These are phyloP conservation scores for Lagerstroemia speciosa DNA, from an alignment of 345 rosid genomes.

Conservation along the genomic window DNA sequence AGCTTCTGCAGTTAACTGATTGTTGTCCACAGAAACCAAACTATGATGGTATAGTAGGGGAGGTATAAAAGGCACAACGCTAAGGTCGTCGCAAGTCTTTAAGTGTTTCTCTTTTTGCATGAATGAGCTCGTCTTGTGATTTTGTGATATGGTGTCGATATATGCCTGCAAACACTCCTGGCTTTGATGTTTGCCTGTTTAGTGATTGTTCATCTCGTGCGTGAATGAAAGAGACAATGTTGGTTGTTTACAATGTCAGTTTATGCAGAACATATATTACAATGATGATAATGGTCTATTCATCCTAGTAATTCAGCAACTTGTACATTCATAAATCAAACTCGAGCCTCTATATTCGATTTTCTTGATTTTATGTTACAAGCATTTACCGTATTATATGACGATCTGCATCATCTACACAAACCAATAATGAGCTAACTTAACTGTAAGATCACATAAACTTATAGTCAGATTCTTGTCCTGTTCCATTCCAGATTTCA, in stretches of 20 bases:
- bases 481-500: background rate
- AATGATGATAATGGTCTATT: too few relatives aligned
- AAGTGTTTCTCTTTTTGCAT: background rate
- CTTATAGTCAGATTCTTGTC: background rate
- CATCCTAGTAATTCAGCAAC: background rate
- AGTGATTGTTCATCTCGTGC: background rate
- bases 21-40: background rate
- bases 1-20: conserved; percentile 1
- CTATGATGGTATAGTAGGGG: background rate
- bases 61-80: background rate
- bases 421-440: background rate
- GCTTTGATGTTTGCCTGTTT: background rate
- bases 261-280: too few relatives aligned
- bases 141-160: background rate
- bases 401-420: background rate
- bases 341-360: background rate
- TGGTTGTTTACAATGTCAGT: background rate
- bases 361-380: background rate
- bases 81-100: background rate
- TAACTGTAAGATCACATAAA: background rate
- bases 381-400: background rate
- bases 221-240: background rate
- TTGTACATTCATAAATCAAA: background rate
- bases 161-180: background rate
- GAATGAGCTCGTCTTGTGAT: background rate